Conservation (phyloP, 768 basidiomycete genomes). For the Mycena sanguinolenta region DNA sequence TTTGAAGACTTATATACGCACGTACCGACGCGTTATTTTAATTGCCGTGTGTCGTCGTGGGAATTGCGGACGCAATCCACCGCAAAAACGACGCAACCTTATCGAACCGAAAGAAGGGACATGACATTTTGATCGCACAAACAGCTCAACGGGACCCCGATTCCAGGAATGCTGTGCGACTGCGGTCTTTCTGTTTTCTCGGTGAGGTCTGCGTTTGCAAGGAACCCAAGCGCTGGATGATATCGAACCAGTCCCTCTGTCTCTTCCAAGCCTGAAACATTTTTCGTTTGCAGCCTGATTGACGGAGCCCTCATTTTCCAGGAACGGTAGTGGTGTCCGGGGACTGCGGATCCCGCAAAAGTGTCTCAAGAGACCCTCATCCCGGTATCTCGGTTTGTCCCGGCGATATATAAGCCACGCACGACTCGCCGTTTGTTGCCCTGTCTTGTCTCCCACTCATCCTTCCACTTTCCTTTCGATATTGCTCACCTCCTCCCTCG, state of each 20-base stretch:
- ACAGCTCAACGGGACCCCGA: not conserved
- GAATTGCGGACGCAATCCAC: not conserved
- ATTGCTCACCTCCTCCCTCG: not conserved
- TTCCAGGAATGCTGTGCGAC: not conserved
- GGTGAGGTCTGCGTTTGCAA: not conserved
- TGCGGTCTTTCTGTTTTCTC: not conserved
- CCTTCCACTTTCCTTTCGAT: constrained; percentile 17
- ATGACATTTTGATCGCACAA: constrained; percentile 2
- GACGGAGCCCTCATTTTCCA: not conserved
- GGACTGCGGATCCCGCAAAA: not conserved
- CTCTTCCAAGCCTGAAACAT: not conserved
- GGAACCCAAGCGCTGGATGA: not conserved
- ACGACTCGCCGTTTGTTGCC: not conserved
- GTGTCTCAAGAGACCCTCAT: not conserved
- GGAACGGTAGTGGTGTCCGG: not conserved
- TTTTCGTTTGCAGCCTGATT: not conserved
- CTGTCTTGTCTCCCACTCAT: constrained; percentile 2
- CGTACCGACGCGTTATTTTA: too few species aligned
- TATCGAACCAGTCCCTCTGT: not conserved
- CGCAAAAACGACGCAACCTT: not conserved
- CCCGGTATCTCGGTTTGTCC: not conserved
- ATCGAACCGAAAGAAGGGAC: not conserved
- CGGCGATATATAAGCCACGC: constrained; percentile 38
- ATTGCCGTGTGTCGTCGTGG: not conserved
- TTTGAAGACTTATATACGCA: too few species aligned